phyloP scores from a whole-genome alignment of 371 early-diverging fungal genomes.

The Haplosporangium sp. region DNA sequence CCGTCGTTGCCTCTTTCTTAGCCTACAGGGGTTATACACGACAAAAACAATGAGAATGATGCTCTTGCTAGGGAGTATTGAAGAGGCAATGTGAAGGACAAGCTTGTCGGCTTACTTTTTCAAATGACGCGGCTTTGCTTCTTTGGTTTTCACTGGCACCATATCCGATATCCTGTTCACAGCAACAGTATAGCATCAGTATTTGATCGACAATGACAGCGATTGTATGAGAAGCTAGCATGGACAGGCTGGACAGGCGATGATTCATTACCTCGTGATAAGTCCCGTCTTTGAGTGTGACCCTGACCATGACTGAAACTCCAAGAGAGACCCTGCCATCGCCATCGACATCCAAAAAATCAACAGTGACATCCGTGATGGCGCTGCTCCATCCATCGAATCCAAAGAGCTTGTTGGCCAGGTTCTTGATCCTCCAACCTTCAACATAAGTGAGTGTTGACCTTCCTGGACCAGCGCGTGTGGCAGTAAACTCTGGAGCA shows the following conservation, averaged over 20 bases:
- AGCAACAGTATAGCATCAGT: not conserved
- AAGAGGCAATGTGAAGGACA: no score
- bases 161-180: slow-evolving; percentile 84
- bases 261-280: slow-evolving; percentile 82
- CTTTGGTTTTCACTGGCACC: slow-evolving; percentile 88
- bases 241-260: not conserved
- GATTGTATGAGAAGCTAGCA: not conserved
- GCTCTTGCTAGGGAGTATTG: not conserved
- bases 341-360: slow-evolving; percentile 73
- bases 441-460: slow-evolving; percentile 85
- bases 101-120: slow-evolving; percentile 70
- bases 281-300: slow-evolving; percentile 95
- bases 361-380: slow-evolving; percentile 80
- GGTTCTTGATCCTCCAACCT: slow-evolving; percentile 88
- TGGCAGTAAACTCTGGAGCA: slow-evolving; percentile 75
- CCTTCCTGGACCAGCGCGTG: slow-evolving; percentile 65
- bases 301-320: slow-evolving; percentile 83
- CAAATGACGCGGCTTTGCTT: slow-evolving; percentile 85
- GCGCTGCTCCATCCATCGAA: slow-evolving; percentile 97
- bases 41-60: not conserved
- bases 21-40: slow-evolving; percentile 60
- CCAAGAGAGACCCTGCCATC: slow-evolving; percentile 78
- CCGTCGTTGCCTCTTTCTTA: slow-evolving; percentile 97
- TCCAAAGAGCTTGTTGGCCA: slow-evolving; percentile 98
- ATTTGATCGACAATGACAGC: not conserved